Percentiles rank a stretch among this genome's conserved stretches.
Conservation (phyloP, 768 basidiomycete species). For the Pleurotus sapidus region DNA sequence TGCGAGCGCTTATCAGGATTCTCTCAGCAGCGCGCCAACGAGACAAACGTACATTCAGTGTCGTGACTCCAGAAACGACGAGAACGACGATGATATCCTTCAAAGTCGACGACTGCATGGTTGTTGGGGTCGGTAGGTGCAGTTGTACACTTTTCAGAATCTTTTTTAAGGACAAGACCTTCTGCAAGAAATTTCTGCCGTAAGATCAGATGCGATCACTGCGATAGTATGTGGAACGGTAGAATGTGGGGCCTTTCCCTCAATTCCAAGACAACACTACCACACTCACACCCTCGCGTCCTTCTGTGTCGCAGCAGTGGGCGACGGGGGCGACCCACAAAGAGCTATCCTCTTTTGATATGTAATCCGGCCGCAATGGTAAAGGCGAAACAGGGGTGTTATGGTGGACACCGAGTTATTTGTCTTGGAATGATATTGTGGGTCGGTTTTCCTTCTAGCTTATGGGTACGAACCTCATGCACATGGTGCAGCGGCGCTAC, state of each 20-base stretch:
- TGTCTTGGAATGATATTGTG: no score
- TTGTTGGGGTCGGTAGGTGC: neutral
- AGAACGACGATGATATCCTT: conserved; percentile 16
- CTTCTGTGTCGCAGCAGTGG: neutral
- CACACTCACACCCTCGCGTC: no score
- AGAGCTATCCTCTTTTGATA: no score
- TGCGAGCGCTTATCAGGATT: neutral
- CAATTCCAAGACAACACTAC: neutral
- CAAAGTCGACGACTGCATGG: conserved; percentile 5
- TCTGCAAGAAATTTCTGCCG: neutral
- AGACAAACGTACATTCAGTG: conserved; percentile 16
- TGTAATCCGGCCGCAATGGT: no score
- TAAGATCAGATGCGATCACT: neutral
- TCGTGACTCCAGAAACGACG: conserved; percentile 21
- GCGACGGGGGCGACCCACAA: neutral
- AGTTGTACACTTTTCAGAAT: neutral
- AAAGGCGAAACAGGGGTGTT: no score
- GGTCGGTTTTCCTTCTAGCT: no score
- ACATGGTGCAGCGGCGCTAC: no score
- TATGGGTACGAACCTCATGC: no score
- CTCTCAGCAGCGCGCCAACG: neutral
- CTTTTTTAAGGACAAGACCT: neutral
- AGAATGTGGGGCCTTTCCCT: neutral
- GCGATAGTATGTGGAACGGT: neutral
- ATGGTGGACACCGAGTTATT: no score